phyloP scores from a whole-genome alignment of 2,329 filamentous ascomycete species.

The Fonsecaea monophora region DNA sequence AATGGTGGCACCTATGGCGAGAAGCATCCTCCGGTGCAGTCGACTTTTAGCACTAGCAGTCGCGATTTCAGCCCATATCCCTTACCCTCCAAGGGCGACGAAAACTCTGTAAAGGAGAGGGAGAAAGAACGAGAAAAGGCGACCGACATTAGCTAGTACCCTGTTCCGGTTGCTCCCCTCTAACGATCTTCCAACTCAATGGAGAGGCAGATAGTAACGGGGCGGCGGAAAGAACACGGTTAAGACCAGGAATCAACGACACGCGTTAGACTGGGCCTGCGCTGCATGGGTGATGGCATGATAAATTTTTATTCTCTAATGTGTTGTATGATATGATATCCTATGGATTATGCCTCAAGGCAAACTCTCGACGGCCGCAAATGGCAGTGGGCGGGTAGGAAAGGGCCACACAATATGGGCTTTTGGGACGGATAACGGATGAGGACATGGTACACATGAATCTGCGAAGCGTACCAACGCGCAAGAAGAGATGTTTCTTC shows the following conservation, averaged over 20 bases:
- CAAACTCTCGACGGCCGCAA: not conserved
- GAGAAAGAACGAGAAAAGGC: conserved; percentile 18
- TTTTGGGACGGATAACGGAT: not conserved
- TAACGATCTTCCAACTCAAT: not conserved
- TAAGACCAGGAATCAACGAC: conserved; percentile 3
- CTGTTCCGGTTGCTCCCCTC: not conserved
- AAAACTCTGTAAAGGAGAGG: conserved; percentile 14
- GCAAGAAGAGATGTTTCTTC: not conserved
- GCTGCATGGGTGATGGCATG: conserved; percentile 11
- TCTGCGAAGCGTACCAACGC: not conserved
- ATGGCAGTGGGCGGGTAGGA: not conserved
- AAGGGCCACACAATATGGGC: not conserved
- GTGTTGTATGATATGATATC: conserved; percentile 34
- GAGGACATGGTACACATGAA: conserved; percentile 2
- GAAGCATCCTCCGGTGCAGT: conserved; percentile 55
- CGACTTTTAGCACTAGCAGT: conserved; percentile 60
- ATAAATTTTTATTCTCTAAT: conserved; percentile 31
- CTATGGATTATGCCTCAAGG: conserved; percentile 1
- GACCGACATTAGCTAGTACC: conserved; percentile 13
- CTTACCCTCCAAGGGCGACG: conserved; percentile 27
- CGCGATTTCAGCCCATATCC: conserved; percentile 51
- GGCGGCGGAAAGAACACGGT: conserved; percentile 1
- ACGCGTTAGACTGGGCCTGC: conserved; percentile 15
- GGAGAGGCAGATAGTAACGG: not conserved
- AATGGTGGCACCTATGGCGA: conserved; percentile 34